Base-by-base conservation (phyloP, 2,329 filamentous ascomycete species). In the Neopestalotiopsis rosae region DNA sequence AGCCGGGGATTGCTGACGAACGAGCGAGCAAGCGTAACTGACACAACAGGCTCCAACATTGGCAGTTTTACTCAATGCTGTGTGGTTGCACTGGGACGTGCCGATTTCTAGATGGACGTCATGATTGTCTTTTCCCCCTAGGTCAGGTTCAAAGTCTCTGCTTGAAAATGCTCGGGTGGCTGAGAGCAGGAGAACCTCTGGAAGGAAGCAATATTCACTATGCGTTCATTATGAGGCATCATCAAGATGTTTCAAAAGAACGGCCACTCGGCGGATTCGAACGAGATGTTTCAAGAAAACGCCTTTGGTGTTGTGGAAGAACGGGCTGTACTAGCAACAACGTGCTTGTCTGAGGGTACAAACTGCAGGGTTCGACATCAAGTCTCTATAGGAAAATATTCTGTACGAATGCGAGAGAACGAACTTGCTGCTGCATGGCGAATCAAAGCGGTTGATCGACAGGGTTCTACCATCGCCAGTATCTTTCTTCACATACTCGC, bases 1-100 rank as follows among this genome's bases (percentile, higher is more conserved):
- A 56, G 68, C 65, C 17, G 58, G 68, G 61, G 45, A 49, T 24
- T 49, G 65, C 45, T 66, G 34, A 7, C 10, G 24, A 28, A 28
- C 13, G 68, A 67, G 17, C 56, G 68, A 67, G 67, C 65, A 61
- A 52, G 17, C 45, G 45, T 52, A 52, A 52, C 45, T 17, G 45
- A 67, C 65, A 69, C 57, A 34, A 59, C 57, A 62, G 68, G 68
- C 68, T 69, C 68, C 68, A 69, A 66, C 68, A 66, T 56, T 69
- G 14, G 52, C 32, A 52, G 61, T 67, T 67, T 64, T 59, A 67
- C 42, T 45, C 24, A 34, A 20, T 64, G 20, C n/a, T 64, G 40
- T 52, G 42, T 64, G 42, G 59, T 62, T 38, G 59, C 59, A 62
- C 59, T 62, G 59, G 32, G 30, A 62, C 17, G 32, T 20, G 17